phyloP scores from a whole-genome alignment of 2,329 filamentous ascomycete genomes.

The Cladophialophora immunda region DNA sequence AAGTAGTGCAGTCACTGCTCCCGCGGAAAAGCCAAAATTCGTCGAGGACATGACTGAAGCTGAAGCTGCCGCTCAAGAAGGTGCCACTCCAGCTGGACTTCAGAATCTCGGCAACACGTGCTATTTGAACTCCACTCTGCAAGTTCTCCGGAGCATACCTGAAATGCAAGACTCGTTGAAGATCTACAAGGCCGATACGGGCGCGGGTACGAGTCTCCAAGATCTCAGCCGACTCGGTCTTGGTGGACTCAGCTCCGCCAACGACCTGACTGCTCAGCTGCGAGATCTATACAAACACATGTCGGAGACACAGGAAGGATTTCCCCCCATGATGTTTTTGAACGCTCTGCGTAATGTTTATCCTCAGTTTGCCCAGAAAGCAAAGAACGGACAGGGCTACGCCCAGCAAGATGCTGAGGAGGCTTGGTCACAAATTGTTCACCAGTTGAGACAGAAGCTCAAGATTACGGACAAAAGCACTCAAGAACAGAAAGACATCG shows the following conservation, averaged over 20 bases:
- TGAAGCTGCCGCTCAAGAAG: constrained; percentile 81
- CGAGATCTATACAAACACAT: constrained; percentile 88
- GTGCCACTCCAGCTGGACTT: constrained; percentile 86
- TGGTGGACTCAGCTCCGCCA: constrained; percentile 65
- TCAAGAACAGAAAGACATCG: constrained; percentile 60
- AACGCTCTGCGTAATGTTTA: constrained; percentile 79
- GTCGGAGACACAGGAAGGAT: constrained; percentile 86
- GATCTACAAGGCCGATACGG: constrained; percentile 62
- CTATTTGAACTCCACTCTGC: constrained; percentile 97
- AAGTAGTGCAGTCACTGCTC: constrained; percentile 65
- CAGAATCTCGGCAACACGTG: constrained; percentile 97
- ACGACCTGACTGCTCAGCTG: constrained; percentile 79
- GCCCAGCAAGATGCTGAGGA: constrained; percentile 99
- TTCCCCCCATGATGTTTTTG: constrained; percentile 83
- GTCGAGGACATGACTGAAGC: constrained; percentile 98
- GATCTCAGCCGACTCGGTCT: constrained; percentile 64
- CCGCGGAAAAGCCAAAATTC: constrained; percentile 81
- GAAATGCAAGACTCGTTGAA: constrained; percentile 84
- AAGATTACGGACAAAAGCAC: constrained; percentile 60
- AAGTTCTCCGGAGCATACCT: constrained; percentile 85
- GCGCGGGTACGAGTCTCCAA: constrained; percentile 47
- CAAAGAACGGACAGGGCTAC: constrained; percentile 81
- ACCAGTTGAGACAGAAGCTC: constrained; percentile 80
- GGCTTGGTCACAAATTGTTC: constrained; percentile 94
- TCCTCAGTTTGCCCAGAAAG: constrained; percentile 91